phyloP scores from a whole-genome alignment of 2,329 filamentous ascomycete species.

The Onygenales sp. region DNA sequence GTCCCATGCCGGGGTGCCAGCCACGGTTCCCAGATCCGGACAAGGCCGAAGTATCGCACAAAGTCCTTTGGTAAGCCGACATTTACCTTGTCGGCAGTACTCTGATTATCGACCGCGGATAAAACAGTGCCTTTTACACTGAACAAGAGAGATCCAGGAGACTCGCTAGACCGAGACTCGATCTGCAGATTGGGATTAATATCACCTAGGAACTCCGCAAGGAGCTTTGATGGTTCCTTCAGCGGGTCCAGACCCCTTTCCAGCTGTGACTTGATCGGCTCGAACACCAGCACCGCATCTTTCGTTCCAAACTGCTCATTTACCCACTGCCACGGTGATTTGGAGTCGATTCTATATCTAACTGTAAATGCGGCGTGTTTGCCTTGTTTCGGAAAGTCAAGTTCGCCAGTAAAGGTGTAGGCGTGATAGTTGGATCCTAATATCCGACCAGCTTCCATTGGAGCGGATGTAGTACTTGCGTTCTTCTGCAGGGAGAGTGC shows the following conservation, averaged over 20 bases:
- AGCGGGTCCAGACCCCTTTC: background rate
- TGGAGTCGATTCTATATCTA: slow-evolving; percentile 29
- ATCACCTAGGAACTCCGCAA: slow-evolving; percentile 25
- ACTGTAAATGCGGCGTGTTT: slow-evolving; percentile 32
- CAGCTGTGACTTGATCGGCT: slow-evolving; percentile 14
- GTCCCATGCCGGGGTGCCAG: slow-evolving; percentile 78
- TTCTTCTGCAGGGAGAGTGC: slow-evolving; percentile 46
- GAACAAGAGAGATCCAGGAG: slow-evolving; percentile 32
- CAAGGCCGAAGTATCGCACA: slow-evolving; percentile 70
- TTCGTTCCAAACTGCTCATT: slow-evolving; percentile 29
- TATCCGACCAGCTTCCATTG: slow-evolving; percentile 19
- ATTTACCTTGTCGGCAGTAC: slow-evolving; percentile 39
- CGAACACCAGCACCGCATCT: slow-evolving; percentile 35
- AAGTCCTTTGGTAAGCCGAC: slow-evolving; percentile 57
- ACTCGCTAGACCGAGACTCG: slow-evolving; percentile 28
- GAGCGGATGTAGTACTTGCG: slow-evolving; percentile 15
- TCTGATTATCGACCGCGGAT: slow-evolving; percentile 43
- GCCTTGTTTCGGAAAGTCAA: slow-evolving; percentile 19
- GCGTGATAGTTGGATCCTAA: slow-evolving; percentile 20
- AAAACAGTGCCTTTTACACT: slow-evolving; percentile 48
- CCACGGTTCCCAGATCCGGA: slow-evolving; percentile 76
- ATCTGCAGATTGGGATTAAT: slow-evolving; percentile 25
- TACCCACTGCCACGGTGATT: slow-evolving; percentile 35
- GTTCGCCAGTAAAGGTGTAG: slow-evolving; percentile 24
- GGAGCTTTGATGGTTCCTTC: slow-evolving; percentile 9